These are phyloP conservation scores for Fusarium sacchari DNA, from an alignment of 2,329 filamentous ascomycete species.

Conservation along the genomic window DNA sequence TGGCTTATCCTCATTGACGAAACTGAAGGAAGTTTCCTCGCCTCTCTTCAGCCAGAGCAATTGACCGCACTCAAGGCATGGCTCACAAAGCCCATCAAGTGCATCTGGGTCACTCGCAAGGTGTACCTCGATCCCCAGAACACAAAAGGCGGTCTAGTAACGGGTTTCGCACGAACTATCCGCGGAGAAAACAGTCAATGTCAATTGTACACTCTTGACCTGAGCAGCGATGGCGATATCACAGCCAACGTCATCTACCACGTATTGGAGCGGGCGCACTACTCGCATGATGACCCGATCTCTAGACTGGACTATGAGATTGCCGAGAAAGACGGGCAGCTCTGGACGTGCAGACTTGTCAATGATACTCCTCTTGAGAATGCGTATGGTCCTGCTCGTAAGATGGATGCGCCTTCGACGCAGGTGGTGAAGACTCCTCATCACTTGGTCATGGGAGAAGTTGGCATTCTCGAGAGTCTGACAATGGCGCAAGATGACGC, in stretches of 20 bases:
- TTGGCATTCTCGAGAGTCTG: conserved; percentile 35
- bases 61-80: conserved; percentile 29
- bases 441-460: conserved; percentile 32
- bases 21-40: conserved; percentile 33
- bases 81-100: conserved; percentile 31
- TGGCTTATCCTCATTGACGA: conserved; percentile 36
- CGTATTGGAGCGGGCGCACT: conserved; percentile 32
- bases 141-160: conserved; percentile 34
- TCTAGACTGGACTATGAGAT: conserved; percentile 38
- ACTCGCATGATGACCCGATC: conserved; percentile 35
- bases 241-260: conserved; percentile 23
- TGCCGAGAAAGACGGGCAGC: conserved; percentile 38
- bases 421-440: conserved; percentile 21
- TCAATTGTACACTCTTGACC: conserved; percentile 35
- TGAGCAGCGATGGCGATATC: conserved; percentile 28
- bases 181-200: conserved; percentile 35
- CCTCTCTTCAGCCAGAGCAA: conserved; percentile 23
- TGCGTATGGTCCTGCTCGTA: conserved; percentile 34
- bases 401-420: conserved; percentile 13
- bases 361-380: conserved; percentile 31
- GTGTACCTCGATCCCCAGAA: conserved; percentile 38
- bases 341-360: conserved; percentile 38
- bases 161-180: conserved; percentile 36
- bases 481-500: conserved; percentile 32
- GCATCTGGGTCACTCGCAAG: conserved; percentile 37